Conservation (phyloP, 2,329 filamentous ascomycete species). For the Ophiognomonia clavigignenti-juglandacearum region DNA sequence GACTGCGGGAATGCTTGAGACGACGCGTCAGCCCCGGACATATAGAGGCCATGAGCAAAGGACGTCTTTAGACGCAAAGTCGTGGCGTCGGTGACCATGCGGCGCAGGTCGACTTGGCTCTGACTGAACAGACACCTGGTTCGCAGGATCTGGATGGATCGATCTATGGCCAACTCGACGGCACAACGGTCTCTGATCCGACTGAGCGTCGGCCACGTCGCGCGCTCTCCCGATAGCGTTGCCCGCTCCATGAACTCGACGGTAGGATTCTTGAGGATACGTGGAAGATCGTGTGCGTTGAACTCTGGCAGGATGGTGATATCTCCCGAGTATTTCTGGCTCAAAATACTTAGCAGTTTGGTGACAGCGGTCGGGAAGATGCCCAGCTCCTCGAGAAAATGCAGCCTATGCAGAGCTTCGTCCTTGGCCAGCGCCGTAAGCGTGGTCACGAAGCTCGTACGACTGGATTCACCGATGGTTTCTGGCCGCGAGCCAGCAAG, state of each 20-base stretch:
- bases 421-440: slow-evolving; percentile 71
- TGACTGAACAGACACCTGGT: slow-evolving; percentile 65
- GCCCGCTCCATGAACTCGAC: slow-evolving; percentile 80
- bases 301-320: slow-evolving; percentile 90
- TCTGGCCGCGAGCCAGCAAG: slow-evolving; percentile 21
- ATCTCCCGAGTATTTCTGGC: slow-evolving; percentile 88
- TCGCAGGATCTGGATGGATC: slow-evolving; percentile 64
- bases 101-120: slow-evolving; percentile 56
- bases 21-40: slow-evolving; percentile 16
- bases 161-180: slow-evolving; percentile 79
- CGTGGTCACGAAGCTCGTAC: slow-evolving; percentile 26
- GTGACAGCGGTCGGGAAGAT: slow-evolving; percentile 74
- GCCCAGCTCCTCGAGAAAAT: slow-evolving; percentile 74
- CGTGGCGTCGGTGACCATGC: slow-evolving; percentile 33
- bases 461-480: slow-evolving; percentile 35
- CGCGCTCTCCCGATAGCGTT: slow-evolving; percentile 72
- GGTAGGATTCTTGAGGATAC: slow-evolving; percentile 78
- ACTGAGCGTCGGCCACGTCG: slow-evolving; percentile 87
- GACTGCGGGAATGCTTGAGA: slow-evolving; percentile 8
- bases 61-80: slow-evolving; percentile 19
- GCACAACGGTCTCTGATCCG: slow-evolving; percentile 83
- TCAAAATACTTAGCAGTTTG: slow-evolving; percentile 75
- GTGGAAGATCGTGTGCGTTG: slow-evolving; percentile 66
- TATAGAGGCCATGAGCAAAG: slow-evolving; percentile 9
- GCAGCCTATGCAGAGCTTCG: slow-evolving; percentile 75